phyloP scores from a whole-genome alignment of 495 filamentous ascomycete genomes.

The Penicillium simplicissimum region DNA sequence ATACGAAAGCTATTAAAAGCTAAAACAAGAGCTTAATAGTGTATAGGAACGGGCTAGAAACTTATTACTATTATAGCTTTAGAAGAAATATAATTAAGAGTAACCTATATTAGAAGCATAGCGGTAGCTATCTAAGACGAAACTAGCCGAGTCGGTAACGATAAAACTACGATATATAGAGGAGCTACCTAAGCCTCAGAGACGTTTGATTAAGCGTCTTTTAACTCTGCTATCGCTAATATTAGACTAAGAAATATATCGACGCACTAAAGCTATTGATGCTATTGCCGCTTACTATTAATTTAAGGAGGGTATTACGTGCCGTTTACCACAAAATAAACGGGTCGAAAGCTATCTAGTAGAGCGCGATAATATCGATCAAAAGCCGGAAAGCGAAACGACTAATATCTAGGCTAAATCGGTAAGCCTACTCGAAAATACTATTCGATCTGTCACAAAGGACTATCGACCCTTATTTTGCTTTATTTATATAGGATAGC shows the following conservation, averaged over 20 bases:
- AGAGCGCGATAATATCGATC: not conserved
- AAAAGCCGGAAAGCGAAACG: not conserved
- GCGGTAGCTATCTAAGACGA: no score
- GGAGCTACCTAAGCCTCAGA: no score
- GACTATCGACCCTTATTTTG: slow-evolving; percentile 37
- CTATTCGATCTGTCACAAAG: slow-evolving; percentile 28
- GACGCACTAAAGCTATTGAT: no score
- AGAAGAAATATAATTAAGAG: slow-evolving; percentile 28
- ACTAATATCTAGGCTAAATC: not conserved
- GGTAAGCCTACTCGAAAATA: slow-evolving; percentile 12
- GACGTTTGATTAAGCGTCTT: no score
- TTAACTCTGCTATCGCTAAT: no score
- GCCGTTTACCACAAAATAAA: slow-evolving; percentile 10
- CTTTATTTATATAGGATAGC: slow-evolving; percentile 41
- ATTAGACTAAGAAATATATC: no score
- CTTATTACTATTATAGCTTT: slow-evolving; percentile 29
- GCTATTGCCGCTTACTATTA: slow-evolving; percentile 24
- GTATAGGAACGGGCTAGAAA: slow-evolving; percentile 23
- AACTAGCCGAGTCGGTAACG: not conserved
- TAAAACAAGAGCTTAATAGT: slow-evolving; percentile 24
- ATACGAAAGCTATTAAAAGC: slow-evolving; percentile 29
- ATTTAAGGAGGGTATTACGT: slow-evolving; percentile 32
- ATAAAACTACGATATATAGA: slow-evolving; percentile 24
- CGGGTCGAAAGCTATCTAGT: not conserved
- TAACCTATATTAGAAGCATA: slow-evolving; percentile 29